Percentiles rank a stretch among this genome's conserved stretches.
phyloP scores from a whole-genome alignment of 805 yeast genomes.

The Candida arabinofermentans region DNA sequence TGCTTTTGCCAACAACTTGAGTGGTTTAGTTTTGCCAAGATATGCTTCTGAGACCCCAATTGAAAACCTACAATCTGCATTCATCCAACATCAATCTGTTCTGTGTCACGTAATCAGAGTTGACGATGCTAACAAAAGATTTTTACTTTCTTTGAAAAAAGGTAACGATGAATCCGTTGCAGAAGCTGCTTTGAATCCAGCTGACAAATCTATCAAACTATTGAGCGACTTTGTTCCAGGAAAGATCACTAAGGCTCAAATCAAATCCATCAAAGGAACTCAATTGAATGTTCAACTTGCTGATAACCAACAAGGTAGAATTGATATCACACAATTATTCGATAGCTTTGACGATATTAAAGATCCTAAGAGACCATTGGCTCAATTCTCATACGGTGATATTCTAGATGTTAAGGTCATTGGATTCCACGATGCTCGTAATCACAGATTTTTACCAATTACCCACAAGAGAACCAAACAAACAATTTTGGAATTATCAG shows the following conservation, averaged over 20 bases:
- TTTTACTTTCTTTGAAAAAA: conserved; percentile 58
- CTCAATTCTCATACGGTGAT: conserved; percentile 55
- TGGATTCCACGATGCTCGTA: conserved; percentile 72
- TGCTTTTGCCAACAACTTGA: conserved; percentile 71
- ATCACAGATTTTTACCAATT: conserved; percentile 62
- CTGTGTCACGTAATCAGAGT: conserved; percentile 59
- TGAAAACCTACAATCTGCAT: conserved; percentile 52
- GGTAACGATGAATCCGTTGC: conserved; percentile 17
- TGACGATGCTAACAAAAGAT: conserved; percentile 68
- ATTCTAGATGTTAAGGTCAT: conserved; percentile 59
- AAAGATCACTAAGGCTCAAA: conserved; percentile 50
- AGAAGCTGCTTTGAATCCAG: conserved; percentile 48
- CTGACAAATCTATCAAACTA: conserved; percentile 48
- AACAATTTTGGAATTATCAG: conserved; percentile 60
- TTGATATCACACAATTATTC: conserved; percentile 71
- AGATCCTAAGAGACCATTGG: conserved; percentile 55
- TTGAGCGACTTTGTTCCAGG: conserved; percentile 58
- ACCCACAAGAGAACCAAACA: conserved; percentile 55
- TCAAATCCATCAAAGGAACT: conserved; percentile 63
- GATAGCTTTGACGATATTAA: conserved; percentile 49
- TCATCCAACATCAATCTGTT: conserved; percentile 66
- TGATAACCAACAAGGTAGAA: conserved; percentile 73
- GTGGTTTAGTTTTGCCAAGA: conserved; percentile 78
- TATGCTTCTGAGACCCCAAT: conserved; percentile 54
- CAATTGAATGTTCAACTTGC: conserved; percentile 75